phyloP scores from a whole-genome alignment of 1,284 basidiomycete species.

The Xerocomus minutiporus region DNA sequence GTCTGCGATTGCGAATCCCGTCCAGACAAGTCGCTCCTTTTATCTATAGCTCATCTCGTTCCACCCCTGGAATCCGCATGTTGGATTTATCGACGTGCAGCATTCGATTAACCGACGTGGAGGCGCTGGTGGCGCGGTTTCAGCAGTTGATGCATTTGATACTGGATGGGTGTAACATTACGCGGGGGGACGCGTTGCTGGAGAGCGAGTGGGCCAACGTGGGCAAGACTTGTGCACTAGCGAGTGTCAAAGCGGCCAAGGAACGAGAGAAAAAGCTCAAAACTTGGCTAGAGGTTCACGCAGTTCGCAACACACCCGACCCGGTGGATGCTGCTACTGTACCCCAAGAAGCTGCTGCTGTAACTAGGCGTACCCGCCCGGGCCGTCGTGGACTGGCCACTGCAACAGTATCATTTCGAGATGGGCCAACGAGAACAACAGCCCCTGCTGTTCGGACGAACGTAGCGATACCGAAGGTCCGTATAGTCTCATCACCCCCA shows the following conservation, averaged over 20 bases:
- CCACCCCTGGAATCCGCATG: slow-evolving; percentile 41
- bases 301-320: background rate
- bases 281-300: slow-evolving; percentile 42
- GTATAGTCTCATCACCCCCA: slow-evolving; percentile 42
- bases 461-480: slow-evolving; percentile 31
- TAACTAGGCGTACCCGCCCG: slow-evolving; percentile 26
- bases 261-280: slow-evolving; percentile 58
- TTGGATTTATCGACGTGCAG: slow-evolving; percentile 62
- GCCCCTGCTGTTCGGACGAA: slow-evolving; percentile 6
- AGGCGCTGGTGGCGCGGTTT: slow-evolving; percentile 45
- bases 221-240: slow-evolving; percentile 52
- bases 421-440: slow-evolving; percentile 15
- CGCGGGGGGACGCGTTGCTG: slow-evolving; percentile 36
- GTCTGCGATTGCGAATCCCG: slow-evolving; percentile 59
- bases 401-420: slow-evolving; percentile 53
- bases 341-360: slow-evolving; percentile 2
- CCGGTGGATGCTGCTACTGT: background rate
- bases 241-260: slow-evolving; percentile 48
- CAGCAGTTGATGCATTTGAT: slow-evolving; percentile 45
- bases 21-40: slow-evolving; percentile 47
- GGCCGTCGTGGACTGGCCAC: slow-evolving; percentile 53
- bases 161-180: slow-evolving; percentile 49
- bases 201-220: slow-evolving; percentile 52
- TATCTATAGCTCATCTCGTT: slow-evolving; percentile 33
- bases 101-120: slow-evolving; percentile 46